These are phyloP conservation scores for Forsythia viridissima DNA, from an alignment of 257 asterid species.

Conservation along the genomic window DNA sequence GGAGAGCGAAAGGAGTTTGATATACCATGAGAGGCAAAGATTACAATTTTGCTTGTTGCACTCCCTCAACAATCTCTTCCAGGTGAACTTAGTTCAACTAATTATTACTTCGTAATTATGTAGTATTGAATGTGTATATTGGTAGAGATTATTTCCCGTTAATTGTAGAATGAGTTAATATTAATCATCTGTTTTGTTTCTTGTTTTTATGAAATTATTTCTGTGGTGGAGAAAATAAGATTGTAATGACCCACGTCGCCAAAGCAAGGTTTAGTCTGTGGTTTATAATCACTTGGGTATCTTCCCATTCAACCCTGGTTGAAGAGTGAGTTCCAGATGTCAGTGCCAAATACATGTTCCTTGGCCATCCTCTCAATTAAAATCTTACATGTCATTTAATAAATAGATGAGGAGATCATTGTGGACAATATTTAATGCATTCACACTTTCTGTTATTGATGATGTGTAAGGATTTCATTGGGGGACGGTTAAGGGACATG, in stretches of 20 bases:
- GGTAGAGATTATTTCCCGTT: neutral
- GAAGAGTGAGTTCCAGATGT: neutral
- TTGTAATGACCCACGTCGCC: neutral
- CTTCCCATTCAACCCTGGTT: neutral
- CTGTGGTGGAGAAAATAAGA: neutral
- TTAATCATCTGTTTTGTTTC: neutral
- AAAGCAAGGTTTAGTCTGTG: neutral
- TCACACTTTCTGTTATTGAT: no score
- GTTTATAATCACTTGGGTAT: neutral
- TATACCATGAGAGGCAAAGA: constrained; percentile 89
- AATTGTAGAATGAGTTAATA: neutral
- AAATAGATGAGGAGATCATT: no score
- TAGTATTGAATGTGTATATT: neutral
- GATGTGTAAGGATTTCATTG: no score
- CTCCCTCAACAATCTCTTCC: constrained; percentile 91
- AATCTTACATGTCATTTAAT: no score
- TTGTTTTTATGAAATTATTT: neutral
- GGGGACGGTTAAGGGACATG: no score
- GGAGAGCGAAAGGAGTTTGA: constrained; percentile 41
- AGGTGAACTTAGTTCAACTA: constrained; percentile 44
- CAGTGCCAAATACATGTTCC: no score
- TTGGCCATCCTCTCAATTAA: no score
- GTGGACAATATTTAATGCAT: no score
- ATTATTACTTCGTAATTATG: neutral
- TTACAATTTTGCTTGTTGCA: constrained; percentile 84